These are phyloP conservation scores for Dictyostelium brefeldianum DNA, from an alignment of 78 protist species.

Conservation along the genomic window DNA sequence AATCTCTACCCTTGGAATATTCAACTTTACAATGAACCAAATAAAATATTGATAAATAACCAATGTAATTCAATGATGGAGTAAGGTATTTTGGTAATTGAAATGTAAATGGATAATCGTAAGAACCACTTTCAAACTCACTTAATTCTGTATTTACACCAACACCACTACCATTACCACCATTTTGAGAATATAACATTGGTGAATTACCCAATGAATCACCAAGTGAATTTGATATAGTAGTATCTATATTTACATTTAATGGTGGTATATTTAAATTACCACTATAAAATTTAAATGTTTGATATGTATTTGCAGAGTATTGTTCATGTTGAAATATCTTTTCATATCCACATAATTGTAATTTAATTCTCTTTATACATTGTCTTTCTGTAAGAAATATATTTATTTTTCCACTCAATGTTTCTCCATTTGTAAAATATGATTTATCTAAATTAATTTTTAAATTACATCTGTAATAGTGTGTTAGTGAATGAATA, in stretches of 20 bases:
- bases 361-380: slow-evolving; percentile 45
- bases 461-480: slow-evolving; percentile 49
- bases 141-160: neutral
- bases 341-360: slow-evolving; percentile 69
- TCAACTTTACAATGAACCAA: slow-evolving; percentile 56
- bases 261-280: slow-evolving; percentile 17
- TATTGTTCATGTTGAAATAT: neutral
- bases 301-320: slow-evolving; percentile 37
- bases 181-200: neutral
- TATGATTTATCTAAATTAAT: slow-evolving; percentile 61
- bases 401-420: slow-evolving; percentile 43
- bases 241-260: neutral
- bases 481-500: too few species aligned
- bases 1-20: slow-evolving; percentile 45
- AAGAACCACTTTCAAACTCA: slow-evolving; percentile 47
- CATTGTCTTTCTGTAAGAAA: slow-evolving; percentile 50
- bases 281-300: slow-evolving; percentile 40
- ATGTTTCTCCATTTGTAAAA: slow-evolving; percentile 41
- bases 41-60: slow-evolving; percentile 58
- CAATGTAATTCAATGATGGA: slow-evolving; percentile 66
- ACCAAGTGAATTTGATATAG: neutral
- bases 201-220: neutral
- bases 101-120: slow-evolving; percentile 36
- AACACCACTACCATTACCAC: neutral
- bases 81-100: slow-evolving; percentile 39